Evolutionary conservation across 352 stramenopile species (phyloP).

Genomic region (Globisporangium uncinulatum): DNA sequence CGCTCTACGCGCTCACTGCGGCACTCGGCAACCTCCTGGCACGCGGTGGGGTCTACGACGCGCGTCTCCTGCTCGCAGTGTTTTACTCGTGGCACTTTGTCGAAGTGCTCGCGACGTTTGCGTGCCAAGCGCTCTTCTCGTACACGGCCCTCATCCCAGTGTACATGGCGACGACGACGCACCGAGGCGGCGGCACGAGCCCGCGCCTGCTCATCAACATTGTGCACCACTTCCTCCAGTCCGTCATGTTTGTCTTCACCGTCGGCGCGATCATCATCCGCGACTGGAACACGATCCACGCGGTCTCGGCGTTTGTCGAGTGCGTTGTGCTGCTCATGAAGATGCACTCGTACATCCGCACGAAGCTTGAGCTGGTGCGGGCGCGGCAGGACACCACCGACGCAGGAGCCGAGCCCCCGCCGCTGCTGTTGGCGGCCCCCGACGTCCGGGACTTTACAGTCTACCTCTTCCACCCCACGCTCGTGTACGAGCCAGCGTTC

Average conservation of each 20-base stretch:
- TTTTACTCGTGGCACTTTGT: slow-evolving; percentile 72
- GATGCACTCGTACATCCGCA: slow-evolving; percentile 82
- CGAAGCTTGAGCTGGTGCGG: slow-evolving; percentile 55
- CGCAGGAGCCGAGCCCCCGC: too few relatives aligned
- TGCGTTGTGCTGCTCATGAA: slow-evolving; percentile 76
- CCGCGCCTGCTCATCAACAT: slow-evolving; percentile 51
- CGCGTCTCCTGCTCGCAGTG: slow-evolving; percentile 49
- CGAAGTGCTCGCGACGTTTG: slow-evolving; percentile 66
- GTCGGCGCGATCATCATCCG: slow-evolving; percentile 57
- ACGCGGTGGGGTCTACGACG: slow-evolving; percentile 44
- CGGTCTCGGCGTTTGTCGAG: slow-evolving; percentile 70
- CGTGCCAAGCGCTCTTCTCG: slow-evolving; percentile 54
- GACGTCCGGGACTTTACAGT: slow-evolving; percentile 58
- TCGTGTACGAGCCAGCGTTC: slow-evolving; percentile 94
- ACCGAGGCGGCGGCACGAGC: slow-evolving; percentile 17
- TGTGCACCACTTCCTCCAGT: slow-evolving; percentile 66
- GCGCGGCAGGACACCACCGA: slow-evolving; percentile 13
- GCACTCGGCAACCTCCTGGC: slow-evolving; percentile 48
- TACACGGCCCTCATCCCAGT: slow-evolving; percentile 73
- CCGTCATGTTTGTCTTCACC: slow-evolving; percentile 67
- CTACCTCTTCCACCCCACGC: slow-evolving; percentile 80
- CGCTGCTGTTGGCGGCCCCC: slow-evolving; percentile 13
- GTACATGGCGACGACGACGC: slow-evolving; percentile 40
- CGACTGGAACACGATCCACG: slow-evolving; percentile 72
- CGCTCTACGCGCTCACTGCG: slow-evolving; percentile 58